phyloP scores from a whole-genome alignment of 2,329 filamentous ascomycete species.

The Fusarium sp. region DNA sequence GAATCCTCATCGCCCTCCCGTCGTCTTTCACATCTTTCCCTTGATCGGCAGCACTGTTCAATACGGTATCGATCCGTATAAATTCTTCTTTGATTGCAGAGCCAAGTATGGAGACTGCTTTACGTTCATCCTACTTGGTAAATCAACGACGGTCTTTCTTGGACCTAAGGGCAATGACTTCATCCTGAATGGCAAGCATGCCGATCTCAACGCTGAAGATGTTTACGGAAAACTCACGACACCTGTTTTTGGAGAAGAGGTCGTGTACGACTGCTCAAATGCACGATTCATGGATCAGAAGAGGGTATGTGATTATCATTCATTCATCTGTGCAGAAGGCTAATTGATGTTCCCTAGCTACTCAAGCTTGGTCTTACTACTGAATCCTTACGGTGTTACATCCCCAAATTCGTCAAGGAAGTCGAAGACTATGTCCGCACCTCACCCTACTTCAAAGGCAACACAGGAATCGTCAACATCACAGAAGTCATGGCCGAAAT shows the following conservation, averaged over 20 bases:
- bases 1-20: conserved; percentile 81
- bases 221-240: conserved; percentile 83
- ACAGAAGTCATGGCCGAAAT: conserved; percentile 82
- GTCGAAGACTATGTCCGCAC: conserved; percentile 77
- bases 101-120: conserved; percentile 90
- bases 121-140: conserved; percentile 86
- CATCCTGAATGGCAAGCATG: conserved; percentile 88
- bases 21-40: conserved; percentile 84
- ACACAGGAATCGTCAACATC: conserved; percentile 76
- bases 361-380: conserved; percentile 82
- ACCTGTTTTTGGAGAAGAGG: conserved; percentile 80
- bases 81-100: conserved; percentile 80
- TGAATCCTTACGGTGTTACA: conserved; percentile 77
- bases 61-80: conserved; percentile 93
- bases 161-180: conserved; percentile 89
- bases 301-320: conserved; percentile 68
- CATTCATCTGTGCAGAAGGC: fast-evolving
- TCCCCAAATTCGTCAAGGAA: conserved; percentile 80
- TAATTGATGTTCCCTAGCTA: conserved; percentile 60
- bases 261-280: conserved; percentile 91
- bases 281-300: conserved; percentile 95
- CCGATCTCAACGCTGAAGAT: conserved; percentile 89
- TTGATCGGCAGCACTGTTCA: conserved; percentile 89
- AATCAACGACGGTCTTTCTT: conserved; percentile 86
- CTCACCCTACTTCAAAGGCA: conserved; percentile 72